Conservation (phyloP, 108 stramenopile species). For the Hondaea fermentalgiana region DNA sequence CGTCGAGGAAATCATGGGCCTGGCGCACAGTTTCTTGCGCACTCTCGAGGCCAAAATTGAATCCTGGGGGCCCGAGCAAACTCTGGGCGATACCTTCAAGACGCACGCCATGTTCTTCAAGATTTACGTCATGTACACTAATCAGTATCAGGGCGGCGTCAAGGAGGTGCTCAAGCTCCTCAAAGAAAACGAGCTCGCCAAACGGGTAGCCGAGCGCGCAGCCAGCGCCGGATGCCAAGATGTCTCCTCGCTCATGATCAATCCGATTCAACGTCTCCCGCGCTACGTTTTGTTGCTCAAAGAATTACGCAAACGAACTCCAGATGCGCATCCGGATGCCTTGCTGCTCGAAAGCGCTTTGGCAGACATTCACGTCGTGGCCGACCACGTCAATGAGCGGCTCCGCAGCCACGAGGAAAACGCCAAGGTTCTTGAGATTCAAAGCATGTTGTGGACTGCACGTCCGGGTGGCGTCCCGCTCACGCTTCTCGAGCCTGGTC, state of each 20-base stretch:
- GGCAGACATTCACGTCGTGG: background rate
- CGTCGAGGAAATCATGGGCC: background rate
- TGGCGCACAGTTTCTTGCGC: background rate
- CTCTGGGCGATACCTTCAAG: background rate
- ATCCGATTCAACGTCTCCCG: background rate
- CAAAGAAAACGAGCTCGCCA: background rate
- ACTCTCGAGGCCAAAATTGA: background rate
- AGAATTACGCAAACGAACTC: background rate
- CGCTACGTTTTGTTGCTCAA: background rate
- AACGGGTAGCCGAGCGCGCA: background rate
- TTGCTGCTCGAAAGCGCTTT: background rate
- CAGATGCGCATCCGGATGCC: background rate
- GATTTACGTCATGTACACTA: conserved; percentile 15
- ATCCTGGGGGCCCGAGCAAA: background rate
- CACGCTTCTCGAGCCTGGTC: background rate
- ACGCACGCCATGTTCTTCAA: conserved; percentile 13
- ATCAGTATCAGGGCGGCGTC: background rate
- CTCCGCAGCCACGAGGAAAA: background rate
- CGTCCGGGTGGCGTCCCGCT: background rate
- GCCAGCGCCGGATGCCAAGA: background rate
- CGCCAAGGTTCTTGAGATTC: conserved; percentile 1
- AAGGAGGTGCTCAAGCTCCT: background rate
- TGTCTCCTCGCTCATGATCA: background rate
- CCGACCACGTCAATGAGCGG: conserved; percentile 4
- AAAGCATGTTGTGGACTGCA: background rate